Evolutionary conservation across 176 grass and related monocot genomes (phyloP).

Genomic region (Dactylis glomerata): DNA sequence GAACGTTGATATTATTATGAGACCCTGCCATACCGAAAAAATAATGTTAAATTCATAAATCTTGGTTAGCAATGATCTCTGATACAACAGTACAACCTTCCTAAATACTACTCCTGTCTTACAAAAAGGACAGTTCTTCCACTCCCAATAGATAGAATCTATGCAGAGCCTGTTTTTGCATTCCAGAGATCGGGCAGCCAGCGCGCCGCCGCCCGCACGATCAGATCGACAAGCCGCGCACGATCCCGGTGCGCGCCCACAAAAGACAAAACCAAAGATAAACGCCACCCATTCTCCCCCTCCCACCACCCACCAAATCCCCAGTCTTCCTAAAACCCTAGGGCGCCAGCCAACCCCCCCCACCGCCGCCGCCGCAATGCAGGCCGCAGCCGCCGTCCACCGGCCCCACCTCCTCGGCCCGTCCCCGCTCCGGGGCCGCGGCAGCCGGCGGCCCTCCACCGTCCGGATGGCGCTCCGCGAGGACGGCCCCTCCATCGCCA

Average conservation of each 20-base stretch:
- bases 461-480: constrained; percentile 80
- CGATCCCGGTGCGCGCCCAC: neutral
- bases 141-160: no score
- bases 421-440: neutral
- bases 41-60: no score
- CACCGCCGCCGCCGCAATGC: constrained; percentile 43
- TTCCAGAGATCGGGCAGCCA: no score
- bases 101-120: no score
- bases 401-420: constrained; percentile 34
- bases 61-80: no score
- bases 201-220: neutral
- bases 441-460: constrained; percentile 17
- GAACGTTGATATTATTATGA: no score
- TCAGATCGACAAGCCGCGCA: neutral
- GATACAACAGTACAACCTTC: no score
- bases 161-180: no score
- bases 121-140: no score
- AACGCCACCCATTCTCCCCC: neutral
- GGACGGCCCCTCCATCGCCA: constrained; percentile 73
- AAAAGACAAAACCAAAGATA: no score
- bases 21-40: no score
- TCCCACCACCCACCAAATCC: neutral
- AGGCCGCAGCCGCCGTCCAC: constrained; percentile 49
- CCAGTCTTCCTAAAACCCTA: constrained; percentile 42
- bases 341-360: neutral